Conservation (phyloP, 768 basidiomycete genomes). For the Leccinum olivaceopallidum region DNA sequence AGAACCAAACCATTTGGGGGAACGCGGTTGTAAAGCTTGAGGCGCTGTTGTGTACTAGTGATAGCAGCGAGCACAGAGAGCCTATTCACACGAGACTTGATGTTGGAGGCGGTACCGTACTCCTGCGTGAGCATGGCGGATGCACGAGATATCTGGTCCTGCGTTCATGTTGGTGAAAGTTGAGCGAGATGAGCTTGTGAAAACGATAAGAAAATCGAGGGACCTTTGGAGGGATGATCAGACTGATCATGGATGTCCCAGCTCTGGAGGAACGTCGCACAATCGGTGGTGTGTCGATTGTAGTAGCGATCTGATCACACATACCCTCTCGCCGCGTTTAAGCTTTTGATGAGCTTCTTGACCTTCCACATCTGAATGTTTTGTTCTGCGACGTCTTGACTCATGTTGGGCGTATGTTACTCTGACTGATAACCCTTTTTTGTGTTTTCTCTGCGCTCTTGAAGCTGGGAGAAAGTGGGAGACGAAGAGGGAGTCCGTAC, state of each 20-base stretch:
- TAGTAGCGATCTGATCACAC: slow-evolving; percentile 4
- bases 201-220: slow-evolving; percentile 21
- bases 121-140: slow-evolving; percentile 97
- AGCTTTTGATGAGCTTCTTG: slow-evolving; percentile 98
- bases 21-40: slow-evolving; percentile 95
- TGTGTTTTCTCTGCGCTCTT: slow-evolving; percentile 8
- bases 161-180: slow-evolving; percentile 1
- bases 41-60: slow-evolving; percentile 94
- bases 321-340: slow-evolving; percentile 73
- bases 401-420: slow-evolving; percentile 56
- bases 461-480: slow-evolving; percentile 28
- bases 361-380: slow-evolving; percentile 99
- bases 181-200: background rate
- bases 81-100: slow-evolving; percentile 98
- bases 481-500: slow-evolving; percentile 12
- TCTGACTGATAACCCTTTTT: slow-evolving; percentile 14
- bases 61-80: slow-evolving; percentile 97
- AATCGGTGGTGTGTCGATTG: slow-evolving; percentile 22
- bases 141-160: slow-evolving; percentile 94
- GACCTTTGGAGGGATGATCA: slow-evolving; percentile 95
- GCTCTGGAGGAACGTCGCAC: slow-evolving; percentile 49
- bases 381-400: slow-evolving; percentile 85
- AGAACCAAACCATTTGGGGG: slow-evolving; percentile 97
- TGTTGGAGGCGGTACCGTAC: slow-evolving; percentile 99
- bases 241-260: slow-evolving; percentile 98